Evolutionary conservation across 1,284 basidiomycete species (phyloP).

Genomic region (Ceratobasidium sp.): DNA sequence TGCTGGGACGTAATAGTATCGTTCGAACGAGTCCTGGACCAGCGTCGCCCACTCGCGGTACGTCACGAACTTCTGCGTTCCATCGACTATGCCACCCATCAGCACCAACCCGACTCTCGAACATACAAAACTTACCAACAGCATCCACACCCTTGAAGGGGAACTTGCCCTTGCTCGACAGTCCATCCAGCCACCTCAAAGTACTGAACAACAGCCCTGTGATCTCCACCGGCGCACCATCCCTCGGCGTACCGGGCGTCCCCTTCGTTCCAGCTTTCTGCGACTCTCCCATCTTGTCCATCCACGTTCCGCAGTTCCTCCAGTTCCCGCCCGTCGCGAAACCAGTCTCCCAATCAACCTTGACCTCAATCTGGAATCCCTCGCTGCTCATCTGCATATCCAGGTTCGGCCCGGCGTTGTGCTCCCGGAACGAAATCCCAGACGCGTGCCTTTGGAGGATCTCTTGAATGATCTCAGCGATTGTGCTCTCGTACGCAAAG

Average conservation of each 20-base stretch:
- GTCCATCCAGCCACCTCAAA: constrained; percentile 82
- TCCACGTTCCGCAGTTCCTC: constrained; percentile 91
- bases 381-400: constrained; percentile 95
- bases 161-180: constrained; percentile 77
- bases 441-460: constrained; percentile 92
- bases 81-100: constrained; percentile 66
- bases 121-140: constrained; percentile 66
- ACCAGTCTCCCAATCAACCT: constrained; percentile 95
- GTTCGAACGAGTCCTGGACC: constrained; percentile 89
- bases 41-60: constrained; percentile 92
- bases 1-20: constrained; percentile 88
- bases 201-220: constrained; percentile 94
- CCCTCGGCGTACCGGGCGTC: constrained; percentile 91
- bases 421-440: constrained; percentile 94
- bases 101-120: background rate
- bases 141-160: constrained; percentile 91
- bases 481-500: constrained; percentile 79
- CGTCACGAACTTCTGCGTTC: constrained; percentile 76
- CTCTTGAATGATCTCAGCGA: constrained; percentile 96
- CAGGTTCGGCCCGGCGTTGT: constrained; percentile 95
- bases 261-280: constrained; percentile 93
- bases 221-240: constrained; percentile 96
- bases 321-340: constrained; percentile 89
- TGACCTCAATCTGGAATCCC: constrained; percentile 94
- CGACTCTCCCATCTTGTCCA: constrained; percentile 98